A percentile compares a stretch with the other conserved stretches of the same genome.
phyloP scores from a whole-genome alignment of 495 filamentous ascomycete genomes.

The Penicillium pulvis region DNA sequence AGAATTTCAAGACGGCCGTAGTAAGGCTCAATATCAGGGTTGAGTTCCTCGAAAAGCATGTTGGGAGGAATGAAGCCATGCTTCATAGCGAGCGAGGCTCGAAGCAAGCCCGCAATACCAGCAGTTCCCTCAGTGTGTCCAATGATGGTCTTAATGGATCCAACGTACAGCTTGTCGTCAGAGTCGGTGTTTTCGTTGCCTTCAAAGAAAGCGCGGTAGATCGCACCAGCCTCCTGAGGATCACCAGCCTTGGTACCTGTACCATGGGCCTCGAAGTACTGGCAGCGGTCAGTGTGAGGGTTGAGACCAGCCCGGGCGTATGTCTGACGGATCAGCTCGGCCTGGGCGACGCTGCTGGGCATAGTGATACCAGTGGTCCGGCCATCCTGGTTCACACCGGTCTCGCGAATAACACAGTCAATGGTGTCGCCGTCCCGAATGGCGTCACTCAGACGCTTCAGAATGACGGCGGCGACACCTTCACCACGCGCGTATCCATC shows the following conservation, averaged over 20 bases:
- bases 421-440: constrained; percentile 40
- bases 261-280: constrained; percentile 39
- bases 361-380: constrained; percentile 35
- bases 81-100: constrained; percentile 51
- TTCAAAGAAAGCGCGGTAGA: constrained; percentile 27
- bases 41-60: constrained; percentile 49
- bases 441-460: constrained; percentile 43
- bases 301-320: constrained; percentile 51
- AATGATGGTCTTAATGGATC: constrained; percentile 5
- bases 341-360: constrained; percentile 60
- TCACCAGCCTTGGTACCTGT: constrained; percentile 65
- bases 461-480: constrained; percentile 28
- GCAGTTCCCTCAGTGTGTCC: constrained; percentile 52
- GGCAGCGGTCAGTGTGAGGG: constrained; percentile 8
- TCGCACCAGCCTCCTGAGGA: constrained; percentile 53
- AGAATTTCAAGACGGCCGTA: constrained; percentile 45
- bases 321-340: constrained; percentile 51
- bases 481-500: constrained; percentile 39
- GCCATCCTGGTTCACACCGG: constrained; percentile 47
- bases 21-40: constrained; percentile 45
- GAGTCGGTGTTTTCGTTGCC: constrained; percentile 26
- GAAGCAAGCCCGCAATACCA: constrained; percentile 60
- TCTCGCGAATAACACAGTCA: constrained; percentile 45
- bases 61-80: constrained; percentile 54
- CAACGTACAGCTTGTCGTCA: constrained; percentile 16